These are phyloP conservation scores for Drechslerella coelobrocha DNA, from an alignment of 2,329 filamentous ascomycete genomes.

Conservation along the genomic window DNA sequence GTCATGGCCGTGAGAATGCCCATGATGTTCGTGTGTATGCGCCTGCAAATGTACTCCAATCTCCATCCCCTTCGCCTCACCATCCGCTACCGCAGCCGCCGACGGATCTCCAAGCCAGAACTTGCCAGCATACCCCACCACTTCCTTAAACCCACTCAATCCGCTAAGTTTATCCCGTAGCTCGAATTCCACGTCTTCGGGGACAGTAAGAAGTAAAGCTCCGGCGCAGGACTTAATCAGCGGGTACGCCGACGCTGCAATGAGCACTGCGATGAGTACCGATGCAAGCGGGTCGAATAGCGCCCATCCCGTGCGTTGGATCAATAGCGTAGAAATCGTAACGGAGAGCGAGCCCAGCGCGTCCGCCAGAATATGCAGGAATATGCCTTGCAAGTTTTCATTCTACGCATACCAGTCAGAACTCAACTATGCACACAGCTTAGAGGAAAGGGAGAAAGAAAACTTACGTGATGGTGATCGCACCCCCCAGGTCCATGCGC, in stretches of 20 bases:
- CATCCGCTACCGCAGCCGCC: constrained; percentile 13
- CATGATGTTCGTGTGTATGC: constrained; percentile 2
- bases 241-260: constrained; percentile 88
- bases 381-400: constrained; percentile 98
- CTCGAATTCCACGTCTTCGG: constrained; percentile 83
- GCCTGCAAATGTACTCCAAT: not conserved
- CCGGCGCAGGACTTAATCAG: constrained; percentile 84
- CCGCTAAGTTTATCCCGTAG: constrained; percentile 85
- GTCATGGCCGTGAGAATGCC: constrained; percentile 3
- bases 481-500: constrained; percentile 65
- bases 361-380: constrained; percentile 91
- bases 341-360: constrained; percentile 93
- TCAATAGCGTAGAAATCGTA: constrained; percentile 86
- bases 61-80: constrained; percentile 39
- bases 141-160: constrained; percentile 79
- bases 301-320: constrained; percentile 85
- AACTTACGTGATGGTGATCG: constrained; percentile 60
- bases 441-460: constrained; percentile 55
- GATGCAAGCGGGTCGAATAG: constrained; percentile 95
- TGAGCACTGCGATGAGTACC: constrained; percentile 88
- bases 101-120: constrained; percentile 80
- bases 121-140: constrained; percentile 83
- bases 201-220: constrained; percentile 81
- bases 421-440: constrained; percentile 57
- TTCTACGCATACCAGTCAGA: constrained; percentile 73